Conservation (phyloP, 805 yeast species). For the Kodamaea kakaduensis region DNA sequence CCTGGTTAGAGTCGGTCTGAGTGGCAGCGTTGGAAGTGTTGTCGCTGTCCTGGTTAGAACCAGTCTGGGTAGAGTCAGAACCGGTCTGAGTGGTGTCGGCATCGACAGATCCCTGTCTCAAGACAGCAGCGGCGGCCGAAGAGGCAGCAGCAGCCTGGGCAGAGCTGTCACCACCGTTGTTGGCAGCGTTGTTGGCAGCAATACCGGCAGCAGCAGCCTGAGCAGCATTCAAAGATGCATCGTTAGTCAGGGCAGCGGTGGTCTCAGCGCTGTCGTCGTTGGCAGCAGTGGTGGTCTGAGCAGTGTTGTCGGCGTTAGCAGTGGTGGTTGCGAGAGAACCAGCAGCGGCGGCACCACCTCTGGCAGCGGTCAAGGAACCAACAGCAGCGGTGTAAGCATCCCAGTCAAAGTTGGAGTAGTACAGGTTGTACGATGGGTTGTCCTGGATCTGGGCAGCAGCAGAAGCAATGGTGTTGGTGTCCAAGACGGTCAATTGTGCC, state of each 20-base stretch:
- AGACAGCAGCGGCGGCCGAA: background rate
- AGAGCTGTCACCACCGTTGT: conserved; percentile 1
- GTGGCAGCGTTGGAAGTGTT: conserved; percentile 1
- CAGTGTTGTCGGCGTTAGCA: conserved; percentile 2
- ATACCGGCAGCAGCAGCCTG: conserved; percentile 4
- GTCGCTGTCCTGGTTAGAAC: background rate
- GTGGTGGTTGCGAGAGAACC: conserved; percentile 5
- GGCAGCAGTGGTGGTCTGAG: conserved; percentile 1
- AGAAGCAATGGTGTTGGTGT: conserved; percentile 8
- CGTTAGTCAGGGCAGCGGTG: conserved; percentile 1
- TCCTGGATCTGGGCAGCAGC: conserved; percentile 5
- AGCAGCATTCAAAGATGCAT: conserved; percentile 1
- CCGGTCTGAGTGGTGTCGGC: background rate
- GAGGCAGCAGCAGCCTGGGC: conserved; percentile 1
- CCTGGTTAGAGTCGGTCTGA: conserved; percentile 4
- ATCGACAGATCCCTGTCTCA: background rate
- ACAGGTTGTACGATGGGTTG: conserved; percentile 1
- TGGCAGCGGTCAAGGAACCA: conserved; percentile 6
- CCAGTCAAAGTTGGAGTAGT: conserved; percentile 6
- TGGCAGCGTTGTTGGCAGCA: background rate
- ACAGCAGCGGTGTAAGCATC: conserved; percentile 7
- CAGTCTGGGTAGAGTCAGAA: conserved; percentile 1
- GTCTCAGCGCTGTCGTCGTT: conserved; percentile 5
- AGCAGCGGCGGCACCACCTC: conserved; percentile 2
- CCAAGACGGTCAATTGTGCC: conserved; percentile 3